Conservation (phyloP, 345 rosid genomes). For the Brassica juncea region DNA sequence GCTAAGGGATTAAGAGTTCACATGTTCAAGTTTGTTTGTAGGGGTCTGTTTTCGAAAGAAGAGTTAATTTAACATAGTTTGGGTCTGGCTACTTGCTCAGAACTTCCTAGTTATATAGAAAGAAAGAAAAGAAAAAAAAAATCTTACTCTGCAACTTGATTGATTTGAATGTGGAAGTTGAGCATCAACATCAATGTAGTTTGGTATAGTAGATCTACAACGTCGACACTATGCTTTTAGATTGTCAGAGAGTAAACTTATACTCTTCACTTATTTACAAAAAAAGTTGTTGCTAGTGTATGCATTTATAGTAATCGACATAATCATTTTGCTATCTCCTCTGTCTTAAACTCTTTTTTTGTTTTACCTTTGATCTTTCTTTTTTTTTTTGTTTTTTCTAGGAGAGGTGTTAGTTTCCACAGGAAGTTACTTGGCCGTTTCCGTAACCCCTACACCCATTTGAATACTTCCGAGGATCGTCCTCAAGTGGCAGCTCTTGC, state of each 20-base stretch:
- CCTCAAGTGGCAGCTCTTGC: neutral
- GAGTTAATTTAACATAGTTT: neutral
- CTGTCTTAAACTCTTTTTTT: neutral
- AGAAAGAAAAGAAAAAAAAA: too few relatives aligned
- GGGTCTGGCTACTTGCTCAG: neutral
- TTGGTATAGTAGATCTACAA: conserved; percentile 27
- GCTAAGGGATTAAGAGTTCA: neutral
- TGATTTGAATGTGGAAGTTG: conserved; percentile 12
- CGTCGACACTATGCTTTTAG: neutral
- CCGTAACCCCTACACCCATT: conserved; percentile 3
- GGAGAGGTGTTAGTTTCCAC: conserved; percentile 20
- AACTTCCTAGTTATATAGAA: neutral
- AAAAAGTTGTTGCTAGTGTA: neutral
- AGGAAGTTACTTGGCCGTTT: conserved; percentile 36
- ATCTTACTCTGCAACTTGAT: neutral
- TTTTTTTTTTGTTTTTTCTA: neutral
- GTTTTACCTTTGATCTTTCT: neutral
- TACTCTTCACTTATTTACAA: neutral
- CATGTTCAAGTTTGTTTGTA: neutral
- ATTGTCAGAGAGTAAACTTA: conserved; percentile 5
- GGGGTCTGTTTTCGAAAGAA: neutral
- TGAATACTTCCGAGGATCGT: neutral
- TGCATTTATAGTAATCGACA: neutral
- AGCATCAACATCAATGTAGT: conserved; percentile 26
- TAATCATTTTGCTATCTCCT: neutral